Evolutionary conservation across 148 eudicot genomes (phyloP).

Genomic region (Diospyros kaki): DNA sequence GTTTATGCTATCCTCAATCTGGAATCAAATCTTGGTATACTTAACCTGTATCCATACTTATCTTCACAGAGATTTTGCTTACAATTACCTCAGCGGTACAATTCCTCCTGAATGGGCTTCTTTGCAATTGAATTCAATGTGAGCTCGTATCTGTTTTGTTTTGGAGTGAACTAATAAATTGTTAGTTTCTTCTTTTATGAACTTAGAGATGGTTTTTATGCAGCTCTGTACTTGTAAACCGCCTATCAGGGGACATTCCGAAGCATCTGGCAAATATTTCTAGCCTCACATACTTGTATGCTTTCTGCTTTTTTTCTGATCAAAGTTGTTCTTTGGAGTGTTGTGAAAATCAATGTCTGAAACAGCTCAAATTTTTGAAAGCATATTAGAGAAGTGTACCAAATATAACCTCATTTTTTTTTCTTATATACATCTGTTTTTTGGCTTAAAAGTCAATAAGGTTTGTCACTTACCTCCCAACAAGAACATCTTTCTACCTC

Average conservation of each 20-base stretch:
- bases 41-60: background rate
- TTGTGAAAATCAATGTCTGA: background rate
- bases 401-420: background rate
- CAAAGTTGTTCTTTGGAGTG: background rate
- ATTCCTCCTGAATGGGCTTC: constrained; percentile 70
- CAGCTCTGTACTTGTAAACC: constrained; percentile 68
- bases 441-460: background rate
- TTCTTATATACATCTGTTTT: background rate
- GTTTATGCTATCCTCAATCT: background rate
- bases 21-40: constrained; percentile 1
- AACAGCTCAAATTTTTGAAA: background rate
- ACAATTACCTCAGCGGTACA: constrained; percentile 61
- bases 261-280: constrained; percentile 46
- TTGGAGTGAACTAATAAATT: background rate
- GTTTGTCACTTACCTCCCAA: background rate
- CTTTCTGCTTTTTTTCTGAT: background rate
- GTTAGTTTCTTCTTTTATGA: constrained; percentile 6
- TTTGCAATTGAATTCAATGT: constrained; percentile 48
- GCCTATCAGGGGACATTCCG: constrained; percentile 67
- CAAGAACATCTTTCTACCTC: background rate
- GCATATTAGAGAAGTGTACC: constrained; percentile 1
- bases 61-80: constrained; percentile 62
- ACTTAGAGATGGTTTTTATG: constrained; percentile 20
- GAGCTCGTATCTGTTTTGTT: constrained; percentile 13
- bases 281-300: constrained; percentile 64